phyloP scores from a whole-genome alignment of 495 filamentous ascomycete genomes.

The Penicillium waksmanii region DNA sequence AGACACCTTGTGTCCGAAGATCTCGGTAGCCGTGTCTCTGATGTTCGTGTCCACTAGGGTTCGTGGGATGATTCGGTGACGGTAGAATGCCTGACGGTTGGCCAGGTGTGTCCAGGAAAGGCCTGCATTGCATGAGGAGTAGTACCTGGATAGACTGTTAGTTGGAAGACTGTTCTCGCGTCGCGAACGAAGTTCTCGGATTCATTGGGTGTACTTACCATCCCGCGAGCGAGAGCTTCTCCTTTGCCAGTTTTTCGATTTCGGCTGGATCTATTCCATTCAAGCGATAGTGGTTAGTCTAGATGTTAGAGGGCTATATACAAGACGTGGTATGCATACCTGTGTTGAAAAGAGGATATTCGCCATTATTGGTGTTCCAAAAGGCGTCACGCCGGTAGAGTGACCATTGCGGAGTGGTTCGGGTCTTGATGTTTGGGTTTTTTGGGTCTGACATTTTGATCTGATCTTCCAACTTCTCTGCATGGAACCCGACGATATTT shows the following conservation, averaged over 20 bases:
- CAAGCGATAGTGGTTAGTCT: neutral
- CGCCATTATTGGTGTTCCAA: conserved; percentile 20
- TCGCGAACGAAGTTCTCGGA: neutral
- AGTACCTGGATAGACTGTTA: conserved; percentile 43
- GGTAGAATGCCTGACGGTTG: conserved; percentile 71
- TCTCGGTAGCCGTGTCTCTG: conserved; percentile 59
- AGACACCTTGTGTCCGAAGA: conserved; percentile 64
- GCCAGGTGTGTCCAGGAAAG: conserved; percentile 66
- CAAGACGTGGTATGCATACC: neutral
- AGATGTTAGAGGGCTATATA: neutral
- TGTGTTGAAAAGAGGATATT: conserved; percentile 18
- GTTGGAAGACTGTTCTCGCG: neutral
- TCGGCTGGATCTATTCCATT: conserved; percentile 13
- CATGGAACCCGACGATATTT: neutral
- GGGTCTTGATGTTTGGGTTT: conserved; percentile 16
- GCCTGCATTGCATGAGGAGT: conserved; percentile 69
- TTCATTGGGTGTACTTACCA: conserved; percentile 14
- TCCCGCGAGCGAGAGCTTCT: conserved; percentile 20
- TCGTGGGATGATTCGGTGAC: conserved; percentile 66
- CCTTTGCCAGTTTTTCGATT: conserved; percentile 17
- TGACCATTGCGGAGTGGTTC: conserved; percentile 21
- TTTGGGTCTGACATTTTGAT: conserved; percentile 18
- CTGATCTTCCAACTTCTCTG: neutral
- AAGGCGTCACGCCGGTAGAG: conserved; percentile 22
- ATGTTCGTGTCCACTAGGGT: conserved; percentile 64